phyloP scores from a whole-genome alignment of 192 early-diverging fungal species.

The Rhizophagus clarus region DNA sequence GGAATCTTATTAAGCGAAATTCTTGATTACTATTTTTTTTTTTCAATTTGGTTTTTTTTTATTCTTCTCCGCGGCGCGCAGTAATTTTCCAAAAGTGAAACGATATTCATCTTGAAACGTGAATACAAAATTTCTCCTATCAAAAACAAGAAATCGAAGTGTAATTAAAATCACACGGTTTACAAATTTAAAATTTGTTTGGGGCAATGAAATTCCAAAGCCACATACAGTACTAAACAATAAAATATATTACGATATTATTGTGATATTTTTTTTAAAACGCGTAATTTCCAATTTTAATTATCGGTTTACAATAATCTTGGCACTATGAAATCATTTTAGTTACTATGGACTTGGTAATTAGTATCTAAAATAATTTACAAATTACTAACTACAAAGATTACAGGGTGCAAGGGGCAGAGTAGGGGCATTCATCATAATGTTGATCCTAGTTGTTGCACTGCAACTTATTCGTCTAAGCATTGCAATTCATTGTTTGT shows the following conservation, averaged over 20 bases:
- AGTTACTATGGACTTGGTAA: neutral
- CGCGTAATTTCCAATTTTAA: neutral
- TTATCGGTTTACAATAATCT: neutral
- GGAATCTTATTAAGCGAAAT: neutral
- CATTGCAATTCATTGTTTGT: neutral
- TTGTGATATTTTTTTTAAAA: neutral
- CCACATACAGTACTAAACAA: neutral
- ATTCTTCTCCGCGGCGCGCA: neutral
- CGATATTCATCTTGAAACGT: neutral
- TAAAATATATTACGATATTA: neutral
- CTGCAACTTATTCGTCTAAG: neutral
- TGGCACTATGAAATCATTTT: conserved; percentile 1
- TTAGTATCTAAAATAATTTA: neutral
- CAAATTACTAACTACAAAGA: neutral
- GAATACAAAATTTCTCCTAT: neutral
- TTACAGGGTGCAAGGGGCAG: neutral
- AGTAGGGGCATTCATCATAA: neutral
- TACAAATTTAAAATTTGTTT: neutral
- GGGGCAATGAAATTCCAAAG: neutral
- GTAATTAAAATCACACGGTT: neutral
- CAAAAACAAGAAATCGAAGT: neutral
- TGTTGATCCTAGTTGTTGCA: neutral
- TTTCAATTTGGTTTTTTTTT: no score
- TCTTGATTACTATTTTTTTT: no score
- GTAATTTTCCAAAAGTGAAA: neutral